These are phyloP conservation scores for Amesomyces nigricolor DNA, from an alignment of 2,329 filamentous ascomycete species.

Conservation along the genomic window DNA sequence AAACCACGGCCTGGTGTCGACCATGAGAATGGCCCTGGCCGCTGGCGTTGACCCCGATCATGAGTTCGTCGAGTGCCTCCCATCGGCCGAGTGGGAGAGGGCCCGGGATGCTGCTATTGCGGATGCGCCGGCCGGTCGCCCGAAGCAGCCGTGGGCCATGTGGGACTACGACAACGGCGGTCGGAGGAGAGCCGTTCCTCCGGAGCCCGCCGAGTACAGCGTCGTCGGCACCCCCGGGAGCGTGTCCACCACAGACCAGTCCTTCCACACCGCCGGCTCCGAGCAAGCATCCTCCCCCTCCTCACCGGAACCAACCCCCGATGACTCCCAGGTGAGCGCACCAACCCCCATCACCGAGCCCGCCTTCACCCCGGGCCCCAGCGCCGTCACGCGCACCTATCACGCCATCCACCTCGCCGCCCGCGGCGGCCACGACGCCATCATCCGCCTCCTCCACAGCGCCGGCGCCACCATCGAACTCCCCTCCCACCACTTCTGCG, in stretches of 20 bases:
- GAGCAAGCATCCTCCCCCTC: slow-evolving; percentile 18
- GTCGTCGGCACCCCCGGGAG: slow-evolving; percentile 13
- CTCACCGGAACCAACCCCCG: slow-evolving; percentile 10
- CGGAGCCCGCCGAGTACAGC: slow-evolving; percentile 15
- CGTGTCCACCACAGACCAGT: slow-evolving; percentile 13
- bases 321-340: slow-evolving; percentile 8
- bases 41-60: slow-evolving; percentile 26
- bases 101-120: slow-evolving; percentile 1
- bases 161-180: slow-evolving; percentile 17
- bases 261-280: slow-evolving; percentile 8
- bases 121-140: slow-evolving; percentile 1
- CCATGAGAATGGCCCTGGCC: slow-evolving; percentile 24
- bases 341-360: slow-evolving; percentile 16
- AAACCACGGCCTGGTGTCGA: slow-evolving; percentile 23
- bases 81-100: slow-evolving; percentile 16
- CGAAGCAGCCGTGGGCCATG: slow-evolving; percentile 13
- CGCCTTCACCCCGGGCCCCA: background rate
- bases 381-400: slow-evolving; percentile 17
- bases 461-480: slow-evolving; percentile 23
- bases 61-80: slow-evolving; percentile 19
- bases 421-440: slow-evolving; percentile 23
- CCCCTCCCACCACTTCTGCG: slow-evolving; percentile 21
- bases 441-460: slow-evolving; percentile 22
- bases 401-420: slow-evolving; percentile 27
- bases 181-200: slow-evolving; percentile 6